Base-by-base conservation (phyloP, 2,329 filamentous ascomycete genomes). In the Penicillium sp. region DNA sequence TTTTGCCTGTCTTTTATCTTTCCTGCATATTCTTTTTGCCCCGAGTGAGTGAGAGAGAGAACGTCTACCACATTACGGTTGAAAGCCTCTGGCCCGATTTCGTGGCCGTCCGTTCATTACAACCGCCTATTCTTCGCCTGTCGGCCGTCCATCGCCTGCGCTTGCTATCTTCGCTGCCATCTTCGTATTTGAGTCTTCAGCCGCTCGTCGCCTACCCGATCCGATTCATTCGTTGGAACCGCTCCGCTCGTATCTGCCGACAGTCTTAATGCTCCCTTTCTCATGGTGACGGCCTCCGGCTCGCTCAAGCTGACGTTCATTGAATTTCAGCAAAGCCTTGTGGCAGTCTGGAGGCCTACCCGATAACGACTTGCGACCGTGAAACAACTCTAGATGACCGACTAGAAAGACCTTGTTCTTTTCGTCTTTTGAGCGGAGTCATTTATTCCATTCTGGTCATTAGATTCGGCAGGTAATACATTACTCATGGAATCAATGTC, bases 51-150 rank as follows among this genome's bases (percentile, higher is more conserved):
- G 55, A 43, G 47, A 56, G 43, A 35, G 26, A 28, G 8, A 28
- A 28, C 26, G 26, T 47, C 49, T 59, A 52, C 47, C 38, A 51
- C 12, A 5, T 12, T 33, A 35, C 48, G 24, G 26, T 26, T 28
- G 21, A 28, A 48, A 42, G 18, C 64, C 35, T 50, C 33, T 58
- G 67, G 67, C 63, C 67, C 64, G 56, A 62, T 52, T 57, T 67
- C 61, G 67, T 71, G 69, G 69, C 68, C 70, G 70, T 72, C 70
- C 70, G 68, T 65, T 72, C 70, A 65, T 72, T 72, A 70, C 60
- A 48, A 46, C 53, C 45, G 43, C 50, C 23, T 54, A 46, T 40
- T 52, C 21, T 38, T 40, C 42, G 18, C 11, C 30, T 35, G 12
- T 35, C 30, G 30, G 30, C 30, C n/a, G n/a, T n/a, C n/a, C n/a